A percentile compares a stretch with the other conserved stretches of the same genome.
These are phyloP conservation scores for Sugiyamaella lignohabitans DNA, from an alignment of 805 yeast genomes.

Conservation along the genomic window DNA sequence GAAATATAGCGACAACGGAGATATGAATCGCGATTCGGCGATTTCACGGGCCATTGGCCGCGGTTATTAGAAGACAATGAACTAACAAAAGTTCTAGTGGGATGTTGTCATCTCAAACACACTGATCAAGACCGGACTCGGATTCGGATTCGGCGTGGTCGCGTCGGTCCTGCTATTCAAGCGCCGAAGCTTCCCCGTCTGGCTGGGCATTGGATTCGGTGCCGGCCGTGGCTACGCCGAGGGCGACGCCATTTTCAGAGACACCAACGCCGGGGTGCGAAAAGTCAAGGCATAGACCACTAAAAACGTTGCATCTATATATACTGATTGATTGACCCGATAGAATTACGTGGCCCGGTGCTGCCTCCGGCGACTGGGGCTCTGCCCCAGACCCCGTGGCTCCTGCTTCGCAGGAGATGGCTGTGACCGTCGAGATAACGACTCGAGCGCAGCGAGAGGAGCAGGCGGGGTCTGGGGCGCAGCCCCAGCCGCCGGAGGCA, in stretches of 20 bases:
- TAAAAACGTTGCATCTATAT: no score
- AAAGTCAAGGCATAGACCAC: conserved; percentile 25
- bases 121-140: conserved; percentile 89
- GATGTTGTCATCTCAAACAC: conserved; percentile 93
- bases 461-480: no score
- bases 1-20: no score
- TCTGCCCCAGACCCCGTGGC: no score
- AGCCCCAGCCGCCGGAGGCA: no score
- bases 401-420: no score
- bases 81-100: conserved; percentile 45
- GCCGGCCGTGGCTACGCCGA: conserved; percentile 97
- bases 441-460: no score
- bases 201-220: conserved; percentile 97
- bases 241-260: conserved; percentile 93
- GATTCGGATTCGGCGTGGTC: conserved; percentile 93
- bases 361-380: no score
- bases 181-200: conserved; percentile 95
- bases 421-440: no score
- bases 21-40: no score
- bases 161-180: conserved; percentile 84
- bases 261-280: conserved; percentile 29
- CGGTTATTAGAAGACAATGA: neutral
- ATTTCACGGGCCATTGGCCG: neutral
- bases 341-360: no score
- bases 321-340: no score